Conservation (phyloP, 2,329 filamentous ascomycete genomes). For the Dactylellina cionopaga region DNA sequence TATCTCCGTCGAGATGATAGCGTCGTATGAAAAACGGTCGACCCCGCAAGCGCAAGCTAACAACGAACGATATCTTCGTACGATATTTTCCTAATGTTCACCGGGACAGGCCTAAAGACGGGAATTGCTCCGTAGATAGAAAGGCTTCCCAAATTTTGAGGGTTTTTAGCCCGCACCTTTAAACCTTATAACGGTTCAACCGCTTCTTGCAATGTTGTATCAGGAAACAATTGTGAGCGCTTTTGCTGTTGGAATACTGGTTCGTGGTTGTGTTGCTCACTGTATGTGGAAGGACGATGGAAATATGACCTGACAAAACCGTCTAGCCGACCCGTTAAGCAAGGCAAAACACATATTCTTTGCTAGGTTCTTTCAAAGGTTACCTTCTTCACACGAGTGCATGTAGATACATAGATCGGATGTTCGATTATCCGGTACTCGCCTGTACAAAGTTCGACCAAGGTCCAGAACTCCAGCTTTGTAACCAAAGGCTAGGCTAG, state of each 20-base stretch:
- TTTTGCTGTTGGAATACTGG: conserved; percentile 42
- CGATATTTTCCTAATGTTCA: conserved; percentile 3
- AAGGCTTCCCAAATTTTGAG: conserved; percentile 8
- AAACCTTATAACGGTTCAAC: conserved; percentile 18
- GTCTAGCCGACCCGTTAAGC: conserved; percentile 37
- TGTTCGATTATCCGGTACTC: conserved; percentile 43
- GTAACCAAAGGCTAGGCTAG: not conserved
- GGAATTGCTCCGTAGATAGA: conserved; percentile 6
- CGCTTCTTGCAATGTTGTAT: conserved; percentile 17
- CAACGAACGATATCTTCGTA: conserved; percentile 34
- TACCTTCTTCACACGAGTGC: conserved; percentile 29
- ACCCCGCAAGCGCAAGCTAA: conserved; percentile 5
- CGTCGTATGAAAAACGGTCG: not conserved
- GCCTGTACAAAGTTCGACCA: conserved; percentile 23
- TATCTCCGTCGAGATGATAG: conserved; percentile 34
- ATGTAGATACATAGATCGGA: conserved; percentile 31
- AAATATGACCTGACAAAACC: conserved; percentile 48
- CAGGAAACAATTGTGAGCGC: conserved; percentile 35
- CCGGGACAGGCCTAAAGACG: conserved; percentile 26
- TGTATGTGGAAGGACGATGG: conserved; percentile 48
- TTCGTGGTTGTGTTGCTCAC: conserved; percentile 41
- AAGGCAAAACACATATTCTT: conserved; percentile 45
- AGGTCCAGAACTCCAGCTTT: conserved; percentile 42
- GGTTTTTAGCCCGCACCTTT: conserved; percentile 17
- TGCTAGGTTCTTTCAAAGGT: conserved; percentile 5